Base-by-base conservation (phyloP, 352 stramenopile genomes). In the Globisporangium ultimum region DNA sequence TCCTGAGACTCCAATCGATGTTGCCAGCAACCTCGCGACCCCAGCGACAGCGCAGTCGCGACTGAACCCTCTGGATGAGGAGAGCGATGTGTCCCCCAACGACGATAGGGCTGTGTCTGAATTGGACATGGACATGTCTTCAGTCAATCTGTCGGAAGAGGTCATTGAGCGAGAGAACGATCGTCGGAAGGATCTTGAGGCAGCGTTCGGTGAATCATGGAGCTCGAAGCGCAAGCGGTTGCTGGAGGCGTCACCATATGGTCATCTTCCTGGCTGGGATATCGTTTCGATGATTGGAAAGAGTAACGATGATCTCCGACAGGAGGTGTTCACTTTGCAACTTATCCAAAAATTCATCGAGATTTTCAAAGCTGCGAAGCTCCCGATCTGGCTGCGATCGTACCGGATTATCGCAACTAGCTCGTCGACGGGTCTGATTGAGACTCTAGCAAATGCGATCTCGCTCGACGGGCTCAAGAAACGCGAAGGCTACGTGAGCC, bases 271-370 rank as follows among this genome's bases (percentile, higher is more conserved):
- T 9, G 93, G 90, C 10, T 99, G 93, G 92, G 91, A 98, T 63
- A 92, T 98, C 47, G 80, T 96, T 20, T 96, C 90, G 18, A 96
- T 99, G 70, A 99, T 99, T 69, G 95, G 98, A 34, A 99, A 99
- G 70, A 98, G 93, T 36, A 98, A 99, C 67, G 98, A 99, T 72
- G 97, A 99, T 67, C 72, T 99, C 57, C 84, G 97, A 8, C 97
- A 99, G 74, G 97, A 99, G 72, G 95, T 98, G n/a, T 99, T 99
- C 74, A 97, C 97, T 14, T 87, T 99, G 63, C 96, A 99, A 70
- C 74, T 99, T 10, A 99, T 99, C 67, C 85, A 97, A 43, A 94
- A 98, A 57, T 99, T 98, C 57, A 86, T 96, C 36, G 93, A 98
- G 68, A 98, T 98, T 55, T 99, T 99, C 72, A 84, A 94, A 58